Evolutionary conservation across 768 basidiomycete species (phyloP).

Genomic region (Boletus pseudo-olivaceus): DNA sequence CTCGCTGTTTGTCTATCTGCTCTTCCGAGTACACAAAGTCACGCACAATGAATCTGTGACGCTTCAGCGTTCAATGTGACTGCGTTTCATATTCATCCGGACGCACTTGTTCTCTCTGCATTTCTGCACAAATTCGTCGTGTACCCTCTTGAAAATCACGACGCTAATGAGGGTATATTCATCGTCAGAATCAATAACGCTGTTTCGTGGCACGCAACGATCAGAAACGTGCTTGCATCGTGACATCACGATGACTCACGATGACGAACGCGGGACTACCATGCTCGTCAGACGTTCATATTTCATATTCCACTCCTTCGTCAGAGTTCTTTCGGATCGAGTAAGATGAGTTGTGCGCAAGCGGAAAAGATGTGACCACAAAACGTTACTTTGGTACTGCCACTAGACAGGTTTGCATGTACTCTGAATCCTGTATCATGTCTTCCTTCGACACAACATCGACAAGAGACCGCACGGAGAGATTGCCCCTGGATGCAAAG

Average conservation of each 20-base stretch:
- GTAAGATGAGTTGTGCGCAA: conserved; percentile 15
- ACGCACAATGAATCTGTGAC: conserved; percentile 80
- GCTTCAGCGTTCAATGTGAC: conserved; percentile 8
- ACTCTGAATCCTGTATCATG: conserved; percentile 87
- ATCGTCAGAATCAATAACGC: conserved; percentile 76
- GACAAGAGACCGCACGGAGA: conserved; percentile 84
- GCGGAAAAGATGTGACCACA: conserved; percentile 4
- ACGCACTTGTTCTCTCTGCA: conserved; percentile 92
- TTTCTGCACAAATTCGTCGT: conserved; percentile 91
- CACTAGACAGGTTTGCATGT: conserved; percentile 87
- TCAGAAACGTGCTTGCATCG: conserved; percentile 19
- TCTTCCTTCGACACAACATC: conserved; percentile 82
- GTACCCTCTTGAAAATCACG: conserved; percentile 85
- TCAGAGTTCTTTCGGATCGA: conserved; percentile 51
- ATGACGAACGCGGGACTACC: conserved; percentile 91
- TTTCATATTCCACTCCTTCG: conserved; percentile 85
- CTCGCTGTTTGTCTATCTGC: conserved; percentile 71
- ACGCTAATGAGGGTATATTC: conserved; percentile 85
- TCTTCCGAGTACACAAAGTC: conserved; percentile 90
- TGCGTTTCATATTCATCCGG: not conserved
- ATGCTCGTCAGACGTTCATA: conserved; percentile 87
- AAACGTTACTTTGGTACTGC: conserved; percentile 85
- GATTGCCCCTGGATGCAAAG: conserved; percentile 66
- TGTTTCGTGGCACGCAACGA: conserved; percentile 31
- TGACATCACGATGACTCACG: conserved; percentile 45